Base-by-base conservation (phyloP, 176 grass and related monocot species). In the barley (Hordeum vulgare) region DNA sequence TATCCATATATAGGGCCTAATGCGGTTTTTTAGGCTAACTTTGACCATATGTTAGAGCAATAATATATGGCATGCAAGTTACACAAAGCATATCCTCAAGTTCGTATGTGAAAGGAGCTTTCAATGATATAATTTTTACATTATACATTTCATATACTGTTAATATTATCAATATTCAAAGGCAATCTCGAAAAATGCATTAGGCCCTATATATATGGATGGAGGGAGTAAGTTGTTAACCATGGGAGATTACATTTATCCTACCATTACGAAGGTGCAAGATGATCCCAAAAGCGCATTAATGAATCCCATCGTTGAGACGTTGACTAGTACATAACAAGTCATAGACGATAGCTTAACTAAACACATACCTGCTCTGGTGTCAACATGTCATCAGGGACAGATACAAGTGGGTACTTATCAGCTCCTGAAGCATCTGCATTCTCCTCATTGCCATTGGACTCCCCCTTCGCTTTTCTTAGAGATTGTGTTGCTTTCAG, bases 391-490 rank as follows among this genome's bases (percentile, higher is more conserved):
- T 99, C 96, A 90, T 99, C 93, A 75, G 87, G 93, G 47, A 99
- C 83, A 75, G 76, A 89, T 58, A 87, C 77, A 85, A 98, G 93
- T 35, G 96, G 93, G 81, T 98, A 96, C 72, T 94, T 98, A 73
- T 98, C 96, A 49, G 34, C 83, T 29, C 68, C 79, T 78, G 90
- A 88, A 78, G 69, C 82, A 85, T 90, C 91, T 73, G 63, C 72
- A 25, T 89, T 91, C 47, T 98, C 93, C 57, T 88, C 93, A 8
- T 83, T 86, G 53, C 77, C 87, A 90, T 63, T 88, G 75, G 93
- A 69, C 74, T 98, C 96, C 42, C 96, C 96, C 79, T 91, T 98
- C 73, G 93, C 93, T 86, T 98, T 98, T 81, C 93, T 88, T 83
- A 98, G 89, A 39, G 85, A 80, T 79, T 95, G 93, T 64, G 91